These are phyloP conservation scores for Yamadazyma jaroonii DNA, from an alignment of 1,139 yeast genomes.

Conservation along the genomic window DNA sequence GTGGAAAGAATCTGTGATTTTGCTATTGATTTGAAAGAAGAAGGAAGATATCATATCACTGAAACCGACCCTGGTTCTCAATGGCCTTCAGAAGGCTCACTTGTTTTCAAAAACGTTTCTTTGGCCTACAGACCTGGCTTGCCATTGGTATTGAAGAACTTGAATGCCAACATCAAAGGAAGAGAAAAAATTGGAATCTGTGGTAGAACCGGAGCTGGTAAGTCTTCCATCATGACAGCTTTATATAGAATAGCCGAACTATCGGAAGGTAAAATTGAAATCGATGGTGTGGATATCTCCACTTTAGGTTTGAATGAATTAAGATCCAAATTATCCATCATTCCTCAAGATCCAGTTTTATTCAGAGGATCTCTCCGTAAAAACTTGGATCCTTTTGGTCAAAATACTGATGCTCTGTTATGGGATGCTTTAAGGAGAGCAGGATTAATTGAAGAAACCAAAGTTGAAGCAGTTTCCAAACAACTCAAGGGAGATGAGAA, in stretches of 20 bases:
- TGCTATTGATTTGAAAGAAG: conserved; percentile 46
- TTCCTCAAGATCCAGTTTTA: conserved; percentile 92
- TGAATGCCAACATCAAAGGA: conserved; percentile 45
- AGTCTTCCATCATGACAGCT: conserved; percentile 67
- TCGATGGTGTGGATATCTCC: conserved; percentile 60
- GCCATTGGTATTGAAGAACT: conserved; percentile 66
- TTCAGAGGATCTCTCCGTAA: conserved; percentile 79
- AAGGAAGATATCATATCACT: conserved; percentile 45
- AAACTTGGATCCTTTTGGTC: conserved; percentile 67
- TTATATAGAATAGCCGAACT: conserved; percentile 62
- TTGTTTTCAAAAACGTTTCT: conserved; percentile 55
- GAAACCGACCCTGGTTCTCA: conserved; percentile 54
- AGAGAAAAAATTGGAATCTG: conserved; percentile 72
- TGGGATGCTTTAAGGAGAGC: conserved; percentile 34
- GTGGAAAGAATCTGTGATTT: conserved; percentile 77
- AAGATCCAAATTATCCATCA: conserved; percentile 75
- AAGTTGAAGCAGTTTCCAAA: conserved; percentile 15
- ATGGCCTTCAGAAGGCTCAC: conserved; percentile 47
- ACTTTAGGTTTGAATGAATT: conserved; percentile 72
- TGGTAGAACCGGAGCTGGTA: conserved; percentile 84
- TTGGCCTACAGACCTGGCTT: conserved; percentile 75
- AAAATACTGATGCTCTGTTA: conserved; percentile 27
- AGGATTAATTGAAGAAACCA: conserved; percentile 24
- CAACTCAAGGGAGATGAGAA: conserved; percentile 28
- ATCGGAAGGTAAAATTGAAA: conserved; percentile 45